phyloP scores from a whole-genome alignment of 2,329 filamentous ascomycete species.

The Alternaria sp. region DNA sequence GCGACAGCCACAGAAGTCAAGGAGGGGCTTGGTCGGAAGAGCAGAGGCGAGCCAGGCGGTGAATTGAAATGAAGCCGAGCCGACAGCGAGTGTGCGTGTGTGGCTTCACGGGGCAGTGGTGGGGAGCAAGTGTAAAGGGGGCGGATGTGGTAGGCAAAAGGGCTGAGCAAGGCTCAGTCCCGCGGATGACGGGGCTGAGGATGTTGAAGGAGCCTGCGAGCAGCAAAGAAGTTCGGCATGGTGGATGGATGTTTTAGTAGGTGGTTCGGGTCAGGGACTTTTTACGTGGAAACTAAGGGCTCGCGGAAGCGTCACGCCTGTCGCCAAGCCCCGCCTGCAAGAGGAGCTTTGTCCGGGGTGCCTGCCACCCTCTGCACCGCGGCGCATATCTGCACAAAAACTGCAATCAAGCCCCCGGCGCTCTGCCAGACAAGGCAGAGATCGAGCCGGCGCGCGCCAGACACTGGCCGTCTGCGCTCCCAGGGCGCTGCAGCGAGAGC shows the following conservation, averaged over 20 bases:
- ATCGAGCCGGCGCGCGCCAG: neutral
- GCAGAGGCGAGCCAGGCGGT: constrained; percentile 30
- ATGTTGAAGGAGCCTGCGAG: constrained; percentile 52
- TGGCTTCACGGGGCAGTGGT: constrained; percentile 16
- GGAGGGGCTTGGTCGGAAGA: constrained; percentile 21
- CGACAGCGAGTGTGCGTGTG: constrained; percentile 21
- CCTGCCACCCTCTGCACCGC: constrained; percentile 7
- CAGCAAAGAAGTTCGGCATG: constrained; percentile 48
- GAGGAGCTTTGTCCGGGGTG: constrained; percentile 20
- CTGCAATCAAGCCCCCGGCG: constrained; percentile 2
- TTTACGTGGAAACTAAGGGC: constrained; percentile 34
- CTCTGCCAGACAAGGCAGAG: constrained; percentile 2
- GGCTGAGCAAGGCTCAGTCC: constrained; percentile 52
- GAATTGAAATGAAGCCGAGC: constrained; percentile 36
- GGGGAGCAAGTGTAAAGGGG: constrained; percentile 37
- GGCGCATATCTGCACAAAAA: constrained; percentile 3
- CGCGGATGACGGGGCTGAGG: constrained; percentile 59
- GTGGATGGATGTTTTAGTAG: constrained; percentile 48
- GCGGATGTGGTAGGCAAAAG: constrained; percentile 9
- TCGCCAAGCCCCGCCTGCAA: constrained; percentile 26
- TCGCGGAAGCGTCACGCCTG: constrained; percentile 23
- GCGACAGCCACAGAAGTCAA: constrained; percentile 7
- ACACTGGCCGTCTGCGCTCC: neutral
- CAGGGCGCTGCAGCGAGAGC: constrained; percentile 3
- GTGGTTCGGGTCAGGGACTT: constrained; percentile 40